Conservation (phyloP, 345 rosid genomes). For the Clausena lansium region DNA sequence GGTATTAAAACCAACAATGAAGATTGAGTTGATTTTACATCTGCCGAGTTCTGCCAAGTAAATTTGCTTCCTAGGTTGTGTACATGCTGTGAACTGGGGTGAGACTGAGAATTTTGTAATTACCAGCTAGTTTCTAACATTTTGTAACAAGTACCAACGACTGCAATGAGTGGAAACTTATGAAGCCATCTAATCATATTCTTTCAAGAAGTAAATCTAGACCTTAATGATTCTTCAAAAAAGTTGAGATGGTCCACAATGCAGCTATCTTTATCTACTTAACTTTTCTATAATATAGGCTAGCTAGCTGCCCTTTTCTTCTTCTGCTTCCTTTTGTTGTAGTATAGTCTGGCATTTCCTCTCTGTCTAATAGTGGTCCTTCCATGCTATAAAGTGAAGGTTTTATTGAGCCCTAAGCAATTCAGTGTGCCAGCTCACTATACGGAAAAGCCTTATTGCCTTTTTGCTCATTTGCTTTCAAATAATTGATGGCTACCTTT, state of each 20-base stretch:
- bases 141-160: background rate
- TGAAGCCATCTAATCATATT: constrained; percentile 3
- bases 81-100: background rate
- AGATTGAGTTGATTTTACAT: background rate
- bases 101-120: background rate
- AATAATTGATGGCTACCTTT: constrained; percentile 11
- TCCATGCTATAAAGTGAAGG: background rate
- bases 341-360: background rate
- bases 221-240: background rate
- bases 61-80: constrained; percentile 10
- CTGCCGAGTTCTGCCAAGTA: background rate
- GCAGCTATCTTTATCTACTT: background rate
- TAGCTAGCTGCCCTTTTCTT: background rate
- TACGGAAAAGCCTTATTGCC: constrained; percentile 9
- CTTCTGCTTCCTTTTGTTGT: background rate
- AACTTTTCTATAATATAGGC: background rate
- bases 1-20: no score
- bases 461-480: background rate
- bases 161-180: background rate
- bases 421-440: constrained; percentile 21
- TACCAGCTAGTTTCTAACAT: background rate
- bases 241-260: constrained; percentile 7
- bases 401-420: constrained; percentile 4
- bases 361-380: constrained; percentile 18
- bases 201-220: background rate